Conservation (phyloP, 129 eudicot species). For the Flaveria ramosissima region DNA sequence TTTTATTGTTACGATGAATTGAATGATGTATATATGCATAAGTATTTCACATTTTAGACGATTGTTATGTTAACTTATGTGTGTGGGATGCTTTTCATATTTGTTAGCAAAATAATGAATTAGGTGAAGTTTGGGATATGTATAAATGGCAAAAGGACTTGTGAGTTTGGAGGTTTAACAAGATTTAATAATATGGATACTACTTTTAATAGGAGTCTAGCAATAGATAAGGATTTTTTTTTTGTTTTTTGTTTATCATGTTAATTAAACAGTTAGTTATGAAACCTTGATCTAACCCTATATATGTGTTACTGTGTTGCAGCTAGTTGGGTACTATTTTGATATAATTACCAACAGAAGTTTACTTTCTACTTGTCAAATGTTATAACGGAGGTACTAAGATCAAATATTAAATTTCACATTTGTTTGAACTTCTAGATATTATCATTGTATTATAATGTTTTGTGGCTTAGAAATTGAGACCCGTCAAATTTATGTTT, state of each 20-base stretch:
- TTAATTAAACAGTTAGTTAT: slow-evolving; percentile 1
- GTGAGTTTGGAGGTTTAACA: slow-evolving; percentile 11
- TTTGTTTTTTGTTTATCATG: neutral
- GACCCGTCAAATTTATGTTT: neutral
- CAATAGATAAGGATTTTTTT: no score
- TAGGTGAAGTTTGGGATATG: neutral
- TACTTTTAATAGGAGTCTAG: neutral
- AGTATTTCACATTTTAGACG: neutral
- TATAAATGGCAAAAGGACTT: neutral
- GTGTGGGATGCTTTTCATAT: neutral
- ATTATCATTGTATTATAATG: neutral
- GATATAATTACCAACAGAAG: neutral
- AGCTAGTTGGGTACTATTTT: slow-evolving; percentile 44
- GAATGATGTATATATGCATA: neutral
- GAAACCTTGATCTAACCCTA: neutral
- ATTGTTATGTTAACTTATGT: neutral
- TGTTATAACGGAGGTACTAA: neutral
- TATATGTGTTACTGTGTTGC: slow-evolving; percentile 21
- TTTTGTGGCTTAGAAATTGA: neutral
- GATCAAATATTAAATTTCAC: neutral
- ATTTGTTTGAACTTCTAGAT: neutral
- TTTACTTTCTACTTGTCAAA: neutral
- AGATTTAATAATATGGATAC: neutral
- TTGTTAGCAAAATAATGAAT: neutral
- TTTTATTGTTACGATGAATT: neutral